Base-by-base conservation (phyloP, 2,329 filamentous ascomycete genomes). In the Aspergillus awamori region DNA sequence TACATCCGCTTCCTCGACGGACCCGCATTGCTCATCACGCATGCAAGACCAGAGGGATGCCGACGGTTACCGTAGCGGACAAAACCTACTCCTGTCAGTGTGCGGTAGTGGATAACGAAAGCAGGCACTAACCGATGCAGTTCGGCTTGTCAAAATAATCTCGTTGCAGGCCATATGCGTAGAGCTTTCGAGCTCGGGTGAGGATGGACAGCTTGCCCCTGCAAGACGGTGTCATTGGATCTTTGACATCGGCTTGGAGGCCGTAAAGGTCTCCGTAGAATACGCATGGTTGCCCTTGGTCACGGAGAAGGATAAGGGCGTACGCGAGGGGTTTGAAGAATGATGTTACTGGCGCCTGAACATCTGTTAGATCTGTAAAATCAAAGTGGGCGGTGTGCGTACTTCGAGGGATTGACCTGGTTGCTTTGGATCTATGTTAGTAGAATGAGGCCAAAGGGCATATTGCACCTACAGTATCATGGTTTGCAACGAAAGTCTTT, bases 261-360 rank as follows among this genome's bases (percentile, higher is more conserved):
- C 88, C 88, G 72, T 89, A 90, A 0, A 91, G 72, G 69, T 91
- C 88, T 24, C 88, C 87, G 70, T 87, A 91, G 72, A 92, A 92
- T 38, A 90, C 78, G 67, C 86, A 90, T 0, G 89, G 89, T 28
- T 86, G 82, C 15, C 88, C 88, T 36, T 84, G 79, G 53, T 81
- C 75, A 11, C 87, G 83, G 26, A 92, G 84, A 1, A 93, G 83
- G 58, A 92, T 91, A 48, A 92, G 81, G 0, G 88, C 79, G 73
- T 92, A 91, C 11, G 89, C 90, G 15, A 92, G 80, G 0, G 88
- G 84, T 73, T 91, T 91, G 79, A 92, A 90, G 77, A 85, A 88
- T 26, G 82, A 80, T 58, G 86, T 82, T 43, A 92, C 84, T 1
- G 84, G 84, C 0, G 86, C 85, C 67, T 84, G 54, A 11, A 8